A percentile compares a stretch with the other conserved stretches of the same genome.
Conservation (phyloP, 768 basidiomycete species). For the Leccinum fibrillosum region DNA sequence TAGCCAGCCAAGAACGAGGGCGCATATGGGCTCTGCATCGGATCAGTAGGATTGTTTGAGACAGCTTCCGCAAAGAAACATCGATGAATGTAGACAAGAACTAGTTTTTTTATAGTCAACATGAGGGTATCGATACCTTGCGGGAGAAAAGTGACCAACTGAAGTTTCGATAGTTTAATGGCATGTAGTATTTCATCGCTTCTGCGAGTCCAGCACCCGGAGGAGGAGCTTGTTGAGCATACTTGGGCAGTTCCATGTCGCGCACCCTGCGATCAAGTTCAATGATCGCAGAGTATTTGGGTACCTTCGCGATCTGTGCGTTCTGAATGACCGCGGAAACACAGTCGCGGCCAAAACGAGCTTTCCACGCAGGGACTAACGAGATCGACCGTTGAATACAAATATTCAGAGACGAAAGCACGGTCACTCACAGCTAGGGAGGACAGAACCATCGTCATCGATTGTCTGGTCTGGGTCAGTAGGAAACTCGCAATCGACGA, state of each 20-base stretch:
- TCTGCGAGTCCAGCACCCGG: conserved; percentile 50
- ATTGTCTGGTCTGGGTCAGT: conserved; percentile 57
- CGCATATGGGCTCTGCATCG: conserved; percentile 64
- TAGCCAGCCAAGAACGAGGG: conserved; percentile 68
- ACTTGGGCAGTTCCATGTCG: conserved; percentile 64
- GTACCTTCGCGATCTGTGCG: conserved; percentile 59
- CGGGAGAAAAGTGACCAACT: conserved; percentile 39
- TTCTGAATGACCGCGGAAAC: conserved; percentile 68
- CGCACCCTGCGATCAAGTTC: conserved; percentile 64
- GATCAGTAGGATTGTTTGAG: conserved; percentile 58
- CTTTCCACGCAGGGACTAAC: conserved; percentile 68
- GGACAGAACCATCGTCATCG: conserved; percentile 52
- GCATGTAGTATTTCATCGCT: conserved; percentile 76
- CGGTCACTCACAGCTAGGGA: conserved; percentile 54
- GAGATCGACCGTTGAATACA: not conserved
- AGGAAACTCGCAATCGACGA: conserved; percentile 70
- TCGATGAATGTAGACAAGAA: conserved; percentile 71
- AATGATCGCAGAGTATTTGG: conserved; percentile 58
- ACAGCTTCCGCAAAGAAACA: conserved; percentile 77
- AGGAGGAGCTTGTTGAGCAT: conserved; percentile 50
- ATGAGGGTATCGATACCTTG: not conserved
- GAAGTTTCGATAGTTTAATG: conserved; percentile 65
- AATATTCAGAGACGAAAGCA: not conserved
- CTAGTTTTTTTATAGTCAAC: conserved; percentile 29
- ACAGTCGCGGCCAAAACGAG: conserved; percentile 62